phyloP scores from a whole-genome alignment of 306 rosid genomes.

The Gastrolobium bilobum region DNA sequence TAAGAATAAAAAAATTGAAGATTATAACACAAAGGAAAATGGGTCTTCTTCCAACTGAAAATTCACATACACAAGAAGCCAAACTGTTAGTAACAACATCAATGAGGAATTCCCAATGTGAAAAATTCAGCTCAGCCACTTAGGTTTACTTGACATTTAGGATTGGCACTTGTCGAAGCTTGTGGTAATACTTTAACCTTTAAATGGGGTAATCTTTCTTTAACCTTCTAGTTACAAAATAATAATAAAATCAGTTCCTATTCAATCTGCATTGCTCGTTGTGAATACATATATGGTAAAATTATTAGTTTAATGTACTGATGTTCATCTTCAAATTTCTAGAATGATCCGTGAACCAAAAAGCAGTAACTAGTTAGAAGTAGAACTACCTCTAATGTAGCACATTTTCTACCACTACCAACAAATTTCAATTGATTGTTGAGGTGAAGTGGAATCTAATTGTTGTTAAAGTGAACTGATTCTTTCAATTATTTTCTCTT shows the following conservation, averaged over 20 bases:
- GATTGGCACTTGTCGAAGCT: not conserved
- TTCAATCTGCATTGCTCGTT: conserved; percentile 32
- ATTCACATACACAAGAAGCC: conserved; percentile 57
- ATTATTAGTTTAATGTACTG: not conserved
- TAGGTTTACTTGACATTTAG: too few species aligned
- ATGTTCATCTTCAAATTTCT: conserved; percentile 45
- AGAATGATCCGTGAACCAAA: conserved; percentile 74
- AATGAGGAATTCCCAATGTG: conserved; percentile 10
- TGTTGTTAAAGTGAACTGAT: conserved; percentile 20
- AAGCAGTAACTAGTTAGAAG: conserved; percentile 31
- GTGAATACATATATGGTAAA: not conserved
- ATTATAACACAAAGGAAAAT: conserved; percentile 29
- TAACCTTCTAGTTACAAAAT: not conserved
- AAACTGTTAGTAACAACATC: conserved; percentile 42
- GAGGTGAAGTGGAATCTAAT: conserved; percentile 45
- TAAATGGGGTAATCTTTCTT: not conserved
- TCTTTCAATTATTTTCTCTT: conserved; percentile 4
- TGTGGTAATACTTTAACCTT: not conserved
- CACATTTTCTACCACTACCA: not conserved
- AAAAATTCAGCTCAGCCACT: conserved; percentile 15
- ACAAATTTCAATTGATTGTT: conserved; percentile 2
- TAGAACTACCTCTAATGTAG: conserved; percentile 21
- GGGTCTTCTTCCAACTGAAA: conserved; percentile 43
- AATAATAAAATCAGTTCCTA: not conserved
- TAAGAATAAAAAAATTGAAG: conserved; percentile 28